Percentiles rank a stretch among this genome's conserved stretches.
Evolutionary conservation across 495 filamentous ascomycete species (phyloP).

Genomic region (Neurospora discreta): DNA sequence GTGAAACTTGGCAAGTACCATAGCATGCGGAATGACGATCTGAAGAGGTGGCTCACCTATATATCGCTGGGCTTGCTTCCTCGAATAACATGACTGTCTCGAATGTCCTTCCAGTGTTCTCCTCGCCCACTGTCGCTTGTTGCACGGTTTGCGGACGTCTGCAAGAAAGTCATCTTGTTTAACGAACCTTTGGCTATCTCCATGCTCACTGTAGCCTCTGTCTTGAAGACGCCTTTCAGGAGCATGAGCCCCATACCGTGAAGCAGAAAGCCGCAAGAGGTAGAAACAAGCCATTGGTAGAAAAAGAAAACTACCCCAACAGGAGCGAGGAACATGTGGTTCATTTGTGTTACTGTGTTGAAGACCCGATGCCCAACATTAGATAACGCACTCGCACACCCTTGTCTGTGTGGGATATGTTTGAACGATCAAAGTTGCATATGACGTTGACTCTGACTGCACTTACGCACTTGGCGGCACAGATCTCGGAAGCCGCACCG

Average conservation of each 20-base stretch:
- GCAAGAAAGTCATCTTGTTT: not conserved
- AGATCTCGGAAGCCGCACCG: conserved; percentile 1
- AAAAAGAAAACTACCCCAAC: not conserved
- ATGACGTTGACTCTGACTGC: not conserved
- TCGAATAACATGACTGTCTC: not conserved
- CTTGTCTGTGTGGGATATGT: not conserved
- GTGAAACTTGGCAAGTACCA: not conserved
- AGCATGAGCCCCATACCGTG: not conserved
- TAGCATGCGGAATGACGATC: not conserved
- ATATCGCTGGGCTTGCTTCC: not conserved
- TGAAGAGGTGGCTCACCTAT: not conserved
- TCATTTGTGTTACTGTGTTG: not conserved
- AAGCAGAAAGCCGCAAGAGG: not conserved
- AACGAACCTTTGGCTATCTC: not conserved
- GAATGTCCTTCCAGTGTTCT: not conserved
- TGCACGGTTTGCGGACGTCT: not conserved
- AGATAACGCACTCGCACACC: not conserved
- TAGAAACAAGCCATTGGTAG: not conserved
- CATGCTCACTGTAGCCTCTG: not conserved
- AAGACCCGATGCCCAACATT: conserved; percentile 5
- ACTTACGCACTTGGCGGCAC: not conserved
- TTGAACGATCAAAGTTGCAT: not conserved
- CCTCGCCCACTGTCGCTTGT: not conserved
- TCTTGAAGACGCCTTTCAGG: not conserved
- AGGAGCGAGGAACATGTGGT: not conserved